phyloP scores from a whole-genome alignment of 1,139 yeast genomes.

The Geotrichum citri-aurantii region DNA sequence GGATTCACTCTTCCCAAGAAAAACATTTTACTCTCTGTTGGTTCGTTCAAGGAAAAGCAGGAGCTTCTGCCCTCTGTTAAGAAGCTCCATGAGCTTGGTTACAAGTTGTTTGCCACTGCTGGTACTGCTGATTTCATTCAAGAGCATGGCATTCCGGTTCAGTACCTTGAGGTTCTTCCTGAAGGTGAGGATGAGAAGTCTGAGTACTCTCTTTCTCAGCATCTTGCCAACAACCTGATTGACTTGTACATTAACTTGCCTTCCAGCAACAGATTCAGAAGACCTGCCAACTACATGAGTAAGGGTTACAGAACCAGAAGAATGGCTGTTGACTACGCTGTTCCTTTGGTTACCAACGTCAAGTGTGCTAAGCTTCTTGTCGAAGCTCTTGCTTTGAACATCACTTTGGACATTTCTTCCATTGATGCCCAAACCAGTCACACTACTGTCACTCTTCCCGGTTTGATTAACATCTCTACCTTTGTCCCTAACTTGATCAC shows the following conservation, averaged over 20 bases:
- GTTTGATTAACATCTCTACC: slow-evolving; percentile 75
- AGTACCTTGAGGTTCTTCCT: slow-evolving; percentile 82
- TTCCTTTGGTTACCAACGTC: slow-evolving; percentile 96
- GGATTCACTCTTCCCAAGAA: slow-evolving; percentile 95
- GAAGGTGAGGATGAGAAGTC: slow-evolving; percentile 57
- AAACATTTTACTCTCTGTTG: slow-evolving; percentile 88
- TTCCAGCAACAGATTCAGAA: slow-evolving; percentile 92
- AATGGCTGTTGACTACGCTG: slow-evolving; percentile 98
- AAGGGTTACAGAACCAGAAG: slow-evolving; percentile 98
- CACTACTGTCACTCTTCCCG: slow-evolving; percentile 75
- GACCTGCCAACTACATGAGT: slow-evolving; percentile 97
- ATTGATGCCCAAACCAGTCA: slow-evolving; percentile 91
- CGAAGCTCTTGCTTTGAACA: slow-evolving; percentile 78
- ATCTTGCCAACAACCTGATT: slow-evolving; percentile 92
- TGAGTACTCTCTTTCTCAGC: slow-evolving; percentile 93
- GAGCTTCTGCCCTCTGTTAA: slow-evolving; percentile 86
- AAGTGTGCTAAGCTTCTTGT: slow-evolving; percentile 93
- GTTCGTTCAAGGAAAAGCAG: slow-evolving; percentile 95
- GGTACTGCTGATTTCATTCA: slow-evolving; percentile 98
- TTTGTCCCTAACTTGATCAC: slow-evolving; percentile 64
- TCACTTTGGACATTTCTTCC: slow-evolving; percentile 61
- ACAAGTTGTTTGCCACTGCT: slow-evolving; percentile 90
- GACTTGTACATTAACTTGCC: slow-evolving; percentile 96
- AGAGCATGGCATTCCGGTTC: slow-evolving; percentile 91
- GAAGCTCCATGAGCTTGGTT: slow-evolving; percentile 78